Base-by-base conservation (phyloP, 148 eudicot genomes). In the Arbutus unedo region DNA sequence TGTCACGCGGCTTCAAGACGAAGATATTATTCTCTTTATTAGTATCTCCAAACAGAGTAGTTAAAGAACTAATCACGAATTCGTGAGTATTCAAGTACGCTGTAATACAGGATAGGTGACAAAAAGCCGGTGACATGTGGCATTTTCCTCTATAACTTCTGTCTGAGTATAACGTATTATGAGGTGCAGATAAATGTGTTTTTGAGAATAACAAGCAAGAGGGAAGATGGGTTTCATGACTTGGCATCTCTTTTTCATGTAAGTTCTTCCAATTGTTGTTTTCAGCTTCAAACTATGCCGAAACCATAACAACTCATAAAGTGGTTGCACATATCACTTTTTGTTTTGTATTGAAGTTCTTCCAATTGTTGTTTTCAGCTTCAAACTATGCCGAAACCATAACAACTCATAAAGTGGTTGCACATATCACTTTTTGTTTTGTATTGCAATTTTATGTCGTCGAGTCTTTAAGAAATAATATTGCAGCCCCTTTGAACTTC, bases 221-320 rank as follows among this genome's bases (percentile, higher is more conserved):
- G 99, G 89, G 93, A 91, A 74, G 99, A 96, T 90, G 99, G 99
- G 10, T 96, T 85, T 90, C 99, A 96, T 90, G 97, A 96, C 82
- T 88, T 96, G 91, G 99, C 99, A 53, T 96, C 99, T 80, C 90
- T 96, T 82, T 96, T 96, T 78, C 99, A 96, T 90, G 98, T 96
- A 86, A 90, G 94, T 85, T 76, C 60, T 60, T 79, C 62, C 41
- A 21, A 31, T 81, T 0, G 0, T 71, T 70, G 5, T 53, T 77
- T n/a, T 18, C 47, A 15, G 75, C 59, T 80, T 23, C 16, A 16
- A 25, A 49, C 19, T 50, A 3, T 45, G 15, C 4, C 48, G 16
- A 41, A 31, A 16, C 53, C 19, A 14, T 44, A 44, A 14, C 74
- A 51, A 77, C 41, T 49, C 11, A 8, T 56, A 3, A 18, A 9